Percentiles rank a stretch among this genome's conserved stretches.
phyloP scores from a whole-genome alignment of 2,329 filamentous ascomycete species.

The Aspergillus tanneri region DNA sequence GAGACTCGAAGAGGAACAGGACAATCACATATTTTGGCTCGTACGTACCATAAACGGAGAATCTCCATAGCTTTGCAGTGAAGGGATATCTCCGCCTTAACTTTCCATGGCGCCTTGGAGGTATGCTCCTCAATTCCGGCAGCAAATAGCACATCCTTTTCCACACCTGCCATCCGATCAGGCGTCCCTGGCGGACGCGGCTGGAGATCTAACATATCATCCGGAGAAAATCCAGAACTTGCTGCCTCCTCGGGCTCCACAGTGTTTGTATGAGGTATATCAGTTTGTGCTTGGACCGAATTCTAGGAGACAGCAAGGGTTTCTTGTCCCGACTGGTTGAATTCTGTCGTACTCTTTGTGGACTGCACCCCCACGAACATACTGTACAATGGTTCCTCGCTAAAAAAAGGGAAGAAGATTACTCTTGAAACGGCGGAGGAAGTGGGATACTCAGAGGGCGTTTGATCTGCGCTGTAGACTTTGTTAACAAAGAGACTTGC shows the following conservation, averaged over 20 bases:
- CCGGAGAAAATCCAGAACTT: background rate
- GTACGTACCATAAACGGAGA: background rate
- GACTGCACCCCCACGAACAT: background rate
- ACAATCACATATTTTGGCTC: background rate
- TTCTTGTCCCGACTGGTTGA: background rate
- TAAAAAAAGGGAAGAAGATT: constrained; percentile 1
- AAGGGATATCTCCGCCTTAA: background rate
- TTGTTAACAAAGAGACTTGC: background rate
- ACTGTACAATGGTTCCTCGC: background rate
- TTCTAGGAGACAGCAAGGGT: too few relatives aligned
- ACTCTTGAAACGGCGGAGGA: background rate
- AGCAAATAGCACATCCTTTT: background rate
- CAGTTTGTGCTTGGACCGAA: background rate
- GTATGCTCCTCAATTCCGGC: background rate
- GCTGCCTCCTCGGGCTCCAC: background rate
- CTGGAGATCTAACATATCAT: background rate
- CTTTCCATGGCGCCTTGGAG: background rate
- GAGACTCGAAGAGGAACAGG: background rate
- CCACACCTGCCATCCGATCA: background rate
- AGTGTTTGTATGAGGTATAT: background rate
- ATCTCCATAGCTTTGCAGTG: background rate
- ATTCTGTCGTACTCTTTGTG: background rate
- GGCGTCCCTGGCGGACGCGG: background rate
- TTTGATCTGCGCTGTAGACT: background rate
- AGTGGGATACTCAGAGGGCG: background rate